These are phyloP conservation scores for Populus hybrid DNA, from an alignment of 441 rosid genomes.

Conservation along the genomic window DNA sequence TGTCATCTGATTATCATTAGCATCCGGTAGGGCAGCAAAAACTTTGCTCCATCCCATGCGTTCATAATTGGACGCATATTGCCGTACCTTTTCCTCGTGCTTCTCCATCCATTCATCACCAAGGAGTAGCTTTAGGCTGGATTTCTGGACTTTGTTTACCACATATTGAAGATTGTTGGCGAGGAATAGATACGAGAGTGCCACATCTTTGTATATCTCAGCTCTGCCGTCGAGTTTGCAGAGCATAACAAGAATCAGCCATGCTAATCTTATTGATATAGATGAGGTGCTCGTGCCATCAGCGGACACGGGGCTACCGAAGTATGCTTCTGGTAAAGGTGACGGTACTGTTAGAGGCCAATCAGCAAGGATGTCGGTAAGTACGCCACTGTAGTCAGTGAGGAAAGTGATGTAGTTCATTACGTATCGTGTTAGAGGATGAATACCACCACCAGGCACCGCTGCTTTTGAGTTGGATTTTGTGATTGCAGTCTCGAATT, in stretches of 20 bases:
- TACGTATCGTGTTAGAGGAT: slow-evolving; percentile 75
- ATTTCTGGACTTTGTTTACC: slow-evolving; percentile 49
- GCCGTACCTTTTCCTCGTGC: slow-evolving; percentile 57
- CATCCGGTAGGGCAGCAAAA: slow-evolving; percentile 37
- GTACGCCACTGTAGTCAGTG: slow-evolving; percentile 57
- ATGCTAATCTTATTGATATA: slow-evolving; percentile 50
- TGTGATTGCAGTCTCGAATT: slow-evolving; percentile 60
- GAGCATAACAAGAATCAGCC: slow-evolving; percentile 66
- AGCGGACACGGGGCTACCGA: slow-evolving; percentile 27
- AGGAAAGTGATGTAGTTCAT: slow-evolving; percentile 74
- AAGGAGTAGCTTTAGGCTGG: slow-evolving; percentile 44
- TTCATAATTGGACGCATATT: slow-evolving; percentile 63
- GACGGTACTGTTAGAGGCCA: slow-evolving; percentile 37
- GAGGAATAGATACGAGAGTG: slow-evolving; percentile 73
- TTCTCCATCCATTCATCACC: slow-evolving; percentile 67
- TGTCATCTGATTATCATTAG: slow-evolving; percentile 26
- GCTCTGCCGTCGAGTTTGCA: slow-evolving; percentile 79
- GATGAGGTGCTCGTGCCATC: slow-evolving; percentile 36
- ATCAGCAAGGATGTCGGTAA: slow-evolving; percentile 51
- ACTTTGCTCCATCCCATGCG: slow-evolving; percentile 68
- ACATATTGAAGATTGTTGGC: slow-evolving; percentile 80
- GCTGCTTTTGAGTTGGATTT: slow-evolving; percentile 54
- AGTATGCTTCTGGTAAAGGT: slow-evolving; percentile 50
- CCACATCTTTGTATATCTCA: slow-evolving; percentile 55
- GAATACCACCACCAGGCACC: slow-evolving; percentile 68